These are phyloP conservation scores for Diaporthe longicolla DNA, from an alignment of 2,329 filamentous ascomycete genomes.

Conservation along the genomic window DNA sequence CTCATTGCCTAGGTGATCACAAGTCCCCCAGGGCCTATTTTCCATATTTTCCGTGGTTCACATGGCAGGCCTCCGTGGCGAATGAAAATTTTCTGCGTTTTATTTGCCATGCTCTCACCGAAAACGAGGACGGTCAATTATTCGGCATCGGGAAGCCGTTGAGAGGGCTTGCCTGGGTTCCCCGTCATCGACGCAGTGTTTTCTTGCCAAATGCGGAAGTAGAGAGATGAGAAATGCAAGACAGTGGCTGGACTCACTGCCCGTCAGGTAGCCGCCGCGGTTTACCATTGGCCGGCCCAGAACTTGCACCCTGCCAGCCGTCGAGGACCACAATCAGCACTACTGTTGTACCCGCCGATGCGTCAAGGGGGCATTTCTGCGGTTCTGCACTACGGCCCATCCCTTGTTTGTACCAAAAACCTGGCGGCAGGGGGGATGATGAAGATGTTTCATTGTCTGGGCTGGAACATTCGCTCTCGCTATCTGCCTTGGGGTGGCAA, in stretches of 20 bases:
- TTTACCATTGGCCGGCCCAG: background rate
- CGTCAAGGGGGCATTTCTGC: background rate
- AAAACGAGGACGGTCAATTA: background rate
- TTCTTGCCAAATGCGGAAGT: background rate
- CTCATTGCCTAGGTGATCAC: background rate
- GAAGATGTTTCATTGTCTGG: background rate
- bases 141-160: too few species aligned
- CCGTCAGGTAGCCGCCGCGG: background rate
- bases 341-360: constrained; percentile 23
- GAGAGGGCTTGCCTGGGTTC: too few species aligned
- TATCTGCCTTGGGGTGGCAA: background rate
- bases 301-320: background rate
- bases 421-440: background rate
- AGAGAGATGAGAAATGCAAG: background rate
- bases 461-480: background rate
- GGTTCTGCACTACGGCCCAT: background rate
- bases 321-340: constrained; percentile 24
- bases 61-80: background rate
- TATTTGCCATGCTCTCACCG: background rate
- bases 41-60: too few species aligned
- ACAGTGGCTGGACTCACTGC: background rate
- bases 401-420: background rate
- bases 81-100: too few species aligned
- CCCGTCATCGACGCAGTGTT: background rate
- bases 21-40: too few species aligned